Percentiles rank a stretch among this genome's conserved stretches.
phyloP scores from a whole-genome alignment of 495 filamentous ascomycete species.

The Penicillium ochrochloron region DNA sequence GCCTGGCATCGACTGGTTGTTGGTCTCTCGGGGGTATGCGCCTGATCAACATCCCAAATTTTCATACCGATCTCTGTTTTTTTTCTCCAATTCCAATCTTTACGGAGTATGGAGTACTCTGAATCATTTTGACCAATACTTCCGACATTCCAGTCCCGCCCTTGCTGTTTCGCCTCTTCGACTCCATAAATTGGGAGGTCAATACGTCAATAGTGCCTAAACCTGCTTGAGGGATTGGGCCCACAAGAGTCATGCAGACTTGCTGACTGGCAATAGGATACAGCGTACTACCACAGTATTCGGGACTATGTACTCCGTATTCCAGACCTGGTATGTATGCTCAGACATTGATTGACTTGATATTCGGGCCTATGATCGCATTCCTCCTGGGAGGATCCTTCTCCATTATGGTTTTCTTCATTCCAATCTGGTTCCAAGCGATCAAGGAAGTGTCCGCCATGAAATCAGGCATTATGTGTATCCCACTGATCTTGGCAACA shows the following conservation, averaged over 20 bases:
- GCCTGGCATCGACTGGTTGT: too few relatives aligned
- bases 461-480: slow-evolving; percentile 31
- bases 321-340: neutral
- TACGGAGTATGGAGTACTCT: too few relatives aligned
- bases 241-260: neutral
- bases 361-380: slow-evolving; percentile 12
- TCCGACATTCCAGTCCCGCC: neutral
- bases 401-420: slow-evolving; percentile 34
- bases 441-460: slow-evolving; percentile 35
- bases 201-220: neutral
- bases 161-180: neutral
- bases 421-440: slow-evolving; percentile 46
- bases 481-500: slow-evolving; percentile 22
- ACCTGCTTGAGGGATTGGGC: neutral
- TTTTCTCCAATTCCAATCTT: neutral
- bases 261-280: too few relatives aligned
- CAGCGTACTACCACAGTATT: neutral
- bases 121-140: neutral
- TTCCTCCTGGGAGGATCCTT: slow-evolving; percentile 29
- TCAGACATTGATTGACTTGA: neutral
- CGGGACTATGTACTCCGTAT: too few relatives aligned
- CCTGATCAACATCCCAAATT: too few relatives aligned
- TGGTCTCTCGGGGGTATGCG: too few relatives aligned
- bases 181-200: neutral
- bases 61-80: neutral